Conservation (phyloP, 2,329 filamentous ascomycete species). For the Fusarium sp. region DNA sequence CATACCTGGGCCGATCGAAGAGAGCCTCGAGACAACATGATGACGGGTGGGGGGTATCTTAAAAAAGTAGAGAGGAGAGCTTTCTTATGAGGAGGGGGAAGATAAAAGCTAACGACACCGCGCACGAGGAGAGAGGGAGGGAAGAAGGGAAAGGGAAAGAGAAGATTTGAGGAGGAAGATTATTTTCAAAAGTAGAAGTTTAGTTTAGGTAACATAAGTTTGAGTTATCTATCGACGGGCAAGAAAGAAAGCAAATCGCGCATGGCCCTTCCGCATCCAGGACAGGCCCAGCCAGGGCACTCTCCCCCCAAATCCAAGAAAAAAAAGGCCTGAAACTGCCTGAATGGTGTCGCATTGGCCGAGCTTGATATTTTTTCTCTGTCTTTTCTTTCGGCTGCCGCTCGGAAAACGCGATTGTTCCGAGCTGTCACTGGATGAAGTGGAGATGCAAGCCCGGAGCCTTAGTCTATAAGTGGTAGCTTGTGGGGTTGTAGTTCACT, state of each 20-base stretch:
- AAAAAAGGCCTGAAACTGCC: conserved; percentile 20
- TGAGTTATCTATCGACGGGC: conserved; percentile 18
- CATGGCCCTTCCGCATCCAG: conserved; percentile 32
- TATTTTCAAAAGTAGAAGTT: conserved; percentile 22
- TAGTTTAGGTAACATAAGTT: conserved; percentile 10
- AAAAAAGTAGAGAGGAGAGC: conserved; percentile 36
- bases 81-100: conserved; percentile 20
- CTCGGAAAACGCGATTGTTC: conserved; percentile 44
- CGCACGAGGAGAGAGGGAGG: conserved; percentile 22
- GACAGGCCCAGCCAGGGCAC: not conserved
- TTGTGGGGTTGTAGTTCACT: conserved; percentile 26
- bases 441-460: conserved; percentile 8
- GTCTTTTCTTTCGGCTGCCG: conserved; percentile 40
- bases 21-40: conserved; percentile 71
- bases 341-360: conserved; percentile 42
- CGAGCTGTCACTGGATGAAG: conserved; percentile 36
- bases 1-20: conserved; percentile 68
- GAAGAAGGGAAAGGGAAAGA: conserved; percentile 10
- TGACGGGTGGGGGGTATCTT: conserved; percentile 46
- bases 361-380: conserved; percentile 33
- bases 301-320: not conserved
- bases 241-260: conserved; percentile 43
- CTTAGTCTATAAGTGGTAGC: conserved; percentile 17
- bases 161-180: conserved; percentile 7
- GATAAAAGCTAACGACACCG: conserved; percentile 19